Evolutionary conservation across 73 alveolate species (phyloP), one percentile per base, ranked within the genome.

Genomic region (Paramecium pentaurelia): DNA sequence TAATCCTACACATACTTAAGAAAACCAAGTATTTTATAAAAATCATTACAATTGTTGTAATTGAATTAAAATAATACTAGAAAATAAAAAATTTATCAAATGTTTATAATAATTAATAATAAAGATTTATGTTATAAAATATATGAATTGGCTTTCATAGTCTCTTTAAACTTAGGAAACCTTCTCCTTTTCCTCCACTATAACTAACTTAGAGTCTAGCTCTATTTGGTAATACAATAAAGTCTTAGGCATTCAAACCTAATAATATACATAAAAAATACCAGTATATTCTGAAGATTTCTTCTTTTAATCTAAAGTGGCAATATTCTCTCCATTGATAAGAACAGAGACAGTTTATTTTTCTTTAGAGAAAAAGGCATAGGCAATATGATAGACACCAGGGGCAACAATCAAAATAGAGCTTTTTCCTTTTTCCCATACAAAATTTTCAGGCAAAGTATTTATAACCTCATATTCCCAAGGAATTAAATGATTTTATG

Each of bases 401-500:
- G 99, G 99, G 22, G 98, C 98, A 36, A 96, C 99, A 11, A 96
- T 89, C 36, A 93, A 92, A 45, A 98, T 95, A 10, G 96, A 80
- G 22, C 98, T 92, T 92, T 97, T 98, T 89, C 95, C 98, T 86
- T 96, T 96, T 94, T 98, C 99, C 99, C 99, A 98, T 14, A 97
- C 92, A 88, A 96, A 98, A 92, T 98, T 98, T 54, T 98, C 99
- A 14, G 99, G 99, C 47, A 99, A 96, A 22, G 99, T 98, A 86
- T 98, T 98, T 27, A 98, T 94, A n/a, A 94, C 96, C 93, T 98
- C 97, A 37, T 95, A 95, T 92, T 98, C 99, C 99, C 99, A 98
- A 8, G 99, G 99, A 2, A 98, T 95, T 71, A 95, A 88, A 64
- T 95, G 95, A 58, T 87, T 91, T 80, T 97, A 95, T 34, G 97